Base-by-base conservation (phyloP, 768 basidiomycete genomes). In the Termitomyces sp. region DNA sequence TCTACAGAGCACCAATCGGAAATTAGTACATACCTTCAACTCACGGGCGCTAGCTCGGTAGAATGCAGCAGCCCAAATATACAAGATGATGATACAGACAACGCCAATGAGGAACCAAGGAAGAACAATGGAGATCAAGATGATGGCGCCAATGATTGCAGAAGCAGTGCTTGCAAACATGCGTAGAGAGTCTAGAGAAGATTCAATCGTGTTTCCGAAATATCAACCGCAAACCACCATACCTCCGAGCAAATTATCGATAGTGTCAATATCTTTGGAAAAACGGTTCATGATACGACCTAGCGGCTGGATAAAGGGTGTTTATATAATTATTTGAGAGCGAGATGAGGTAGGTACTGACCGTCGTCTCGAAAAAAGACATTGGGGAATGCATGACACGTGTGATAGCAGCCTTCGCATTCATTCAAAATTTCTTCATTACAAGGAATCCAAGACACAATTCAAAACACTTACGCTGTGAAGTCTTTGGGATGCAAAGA, bases 271-370 rank as follows among this genome's bases (percentile, higher is more conserved):
- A 66, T 91, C 88, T 74, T 93, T 92, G 1, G 90, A 85, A 67
- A 97, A 92, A 15, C 92, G 83, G 67, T 93, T 93, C 82, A 93
- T 87, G 58, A 97, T 90, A 11, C 91, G 83, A 15, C 93, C 93
- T 21, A 90, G 76, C 6, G 90, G 90, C 77, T 85, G 61, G 3
- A 41, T 14, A 14, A 45, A 38, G 11, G 9, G 32, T 19, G 3
- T 45, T 28, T 11, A 22, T 11, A 2, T 26, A 5, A 5, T 42
- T 24, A 37, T 15, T 15, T 10, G 14, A 11, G 14, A 21, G 21
- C 9, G 12, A 21, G 24, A 52, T 8, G 2, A 38, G 1, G 32
- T n/a, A 11, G 15, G 43, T 35, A 63, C 75, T 62, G 63, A 85
- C 84, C 5, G 88, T 90, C 1, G 86, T 93, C 65, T 95, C 93